phyloP scores from a whole-genome alignment of 2,329 filamentous ascomycete species.

The Cytospora piceicola region DNA sequence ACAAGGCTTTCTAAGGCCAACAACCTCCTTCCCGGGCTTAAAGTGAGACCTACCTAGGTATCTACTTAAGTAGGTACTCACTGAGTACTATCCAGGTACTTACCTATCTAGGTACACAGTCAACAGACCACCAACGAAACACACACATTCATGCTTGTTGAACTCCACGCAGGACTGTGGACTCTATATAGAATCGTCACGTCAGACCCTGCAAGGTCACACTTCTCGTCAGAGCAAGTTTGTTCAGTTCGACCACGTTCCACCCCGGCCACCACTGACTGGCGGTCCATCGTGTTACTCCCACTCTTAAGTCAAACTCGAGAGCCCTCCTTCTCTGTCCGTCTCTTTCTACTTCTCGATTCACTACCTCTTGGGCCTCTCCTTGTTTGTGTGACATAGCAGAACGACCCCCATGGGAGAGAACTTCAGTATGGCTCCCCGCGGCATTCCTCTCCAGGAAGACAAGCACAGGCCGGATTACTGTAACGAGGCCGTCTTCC shows the following conservation, averaged over 20 bases:
- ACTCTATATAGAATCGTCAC: not conserved
- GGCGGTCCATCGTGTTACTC: constrained; percentile 2
- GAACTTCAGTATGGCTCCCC: constrained; percentile 32
- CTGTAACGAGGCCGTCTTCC: constrained; percentile 54
- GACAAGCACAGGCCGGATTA: constrained; percentile 49
- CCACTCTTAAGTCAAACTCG: constrained; percentile 7
- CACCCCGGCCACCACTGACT: constrained; percentile 1
- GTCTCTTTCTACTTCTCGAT: not conserved
- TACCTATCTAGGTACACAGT: too few relatives aligned
- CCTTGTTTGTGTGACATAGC: not conserved
- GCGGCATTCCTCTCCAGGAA: constrained; percentile 42
- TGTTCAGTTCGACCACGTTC: constrained; percentile 12
- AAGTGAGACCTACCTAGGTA: too few relatives aligned
- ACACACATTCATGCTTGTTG: not conserved
- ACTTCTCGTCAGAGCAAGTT: constrained; percentile 12
- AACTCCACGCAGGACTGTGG: constrained; percentile 12
- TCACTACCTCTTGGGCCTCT: not conserved
- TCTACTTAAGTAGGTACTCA: too few relatives aligned
- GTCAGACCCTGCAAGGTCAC: constrained; percentile 19
- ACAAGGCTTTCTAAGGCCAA: too few relatives aligned
- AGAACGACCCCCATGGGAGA: constrained; percentile 9
- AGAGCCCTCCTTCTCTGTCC: not conserved
- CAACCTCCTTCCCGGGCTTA: too few relatives aligned
- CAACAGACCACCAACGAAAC: constrained; percentile 8
- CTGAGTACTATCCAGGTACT: too few relatives aligned